Percentiles rank a stretch among this genome's conserved stretches.
Evolutionary conservation across 1,139 yeast species (phyloP).

Genomic region (Yamadazyma conglobata): DNA sequence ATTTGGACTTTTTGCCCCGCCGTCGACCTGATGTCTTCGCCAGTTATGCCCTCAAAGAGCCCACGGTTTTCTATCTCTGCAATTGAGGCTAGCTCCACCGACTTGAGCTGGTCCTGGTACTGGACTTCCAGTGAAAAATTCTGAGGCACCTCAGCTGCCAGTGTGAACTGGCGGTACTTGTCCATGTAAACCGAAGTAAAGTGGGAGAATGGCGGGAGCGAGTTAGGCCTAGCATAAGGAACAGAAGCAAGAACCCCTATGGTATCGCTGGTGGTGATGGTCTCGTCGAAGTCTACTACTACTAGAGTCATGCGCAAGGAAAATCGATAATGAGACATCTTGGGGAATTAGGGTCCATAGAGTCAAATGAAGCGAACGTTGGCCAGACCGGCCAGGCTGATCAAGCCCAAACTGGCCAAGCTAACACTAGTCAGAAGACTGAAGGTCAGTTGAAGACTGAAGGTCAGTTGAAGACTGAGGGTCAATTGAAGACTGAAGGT

Average conservation of each 20-base stretch:
- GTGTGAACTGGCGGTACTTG: constrained; percentile 26
- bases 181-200: constrained; percentile 44
- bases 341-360: constrained; percentile 25
- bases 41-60: constrained; percentile 45
- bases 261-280: constrained; percentile 59
- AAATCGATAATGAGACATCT: constrained; percentile 8
- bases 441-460: no score
- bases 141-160: constrained; percentile 19
- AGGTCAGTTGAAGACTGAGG: no score
- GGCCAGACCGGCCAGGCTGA: constrained; percentile 7
- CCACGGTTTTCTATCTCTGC: constrained; percentile 35
- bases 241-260: constrained; percentile 49
- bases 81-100: constrained; percentile 52
- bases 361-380: constrained; percentile 6
- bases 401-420: no score
- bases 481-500: no score
- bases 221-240: constrained; percentile 34
- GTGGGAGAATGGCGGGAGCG: constrained; percentile 37
- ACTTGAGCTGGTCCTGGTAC: constrained; percentile 44
- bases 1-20: constrained; percentile 35
- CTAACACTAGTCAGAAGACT: no score
- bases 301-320: constrained; percentile 14
- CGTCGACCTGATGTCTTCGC: constrained; percentile 26
- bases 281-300: constrained; percentile 70
- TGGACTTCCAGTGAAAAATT: constrained; percentile 29